Base-by-base conservation (phyloP, 2,329 filamentous ascomycete genomes). In the Fusarium illudens region DNA sequence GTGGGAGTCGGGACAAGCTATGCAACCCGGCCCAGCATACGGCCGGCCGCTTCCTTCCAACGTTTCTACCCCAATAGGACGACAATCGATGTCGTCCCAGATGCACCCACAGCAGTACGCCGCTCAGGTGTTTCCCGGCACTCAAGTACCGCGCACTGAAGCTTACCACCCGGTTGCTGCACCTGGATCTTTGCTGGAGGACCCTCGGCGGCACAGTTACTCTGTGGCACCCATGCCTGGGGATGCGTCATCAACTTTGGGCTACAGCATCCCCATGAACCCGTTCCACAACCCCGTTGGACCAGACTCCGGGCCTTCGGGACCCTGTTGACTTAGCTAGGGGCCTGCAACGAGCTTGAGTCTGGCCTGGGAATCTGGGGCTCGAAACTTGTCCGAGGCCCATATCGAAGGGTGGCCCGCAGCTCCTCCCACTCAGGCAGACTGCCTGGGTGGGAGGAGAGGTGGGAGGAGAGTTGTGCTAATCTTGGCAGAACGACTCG, bases 1-100 rank as follows among this genome's bases (percentile, higher is more conserved):
- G 1, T 80, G 79, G 78, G 77, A 78, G 37, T 46, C 74, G 4
- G 63, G 75, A 12, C 75, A 75, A 49, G 53, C 72, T 19, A 51
- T 72, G 8, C 73, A 75, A 53, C 52, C 70, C 20, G 62, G 65
- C 10, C 51, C 72, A 37, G 51, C 71, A 15, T 78, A 75, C 50
- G 60, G 65, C n/a, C 74, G 75, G 13, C 73, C 74, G 55, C 65
- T 74, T 11, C 64, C 68, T 12, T 68, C 72, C 19, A 65, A 73
- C 51, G 52, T 68, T n/a, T 65, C 73, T 33, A 62, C 62, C 15
- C 60, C 62, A 30, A 65, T 73, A 52, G 60, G 57, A 51, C 70
- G 70, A 22, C 61, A 66, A 36, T 65, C 72, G 25, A 69, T 74
- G 17, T 62, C 68, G 46, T 61, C 72, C 12, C 67, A 66, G 11